Evolutionary conservation across 2,329 filamentous ascomycete genomes (phyloP).

Genomic region (Neurospora sp.): DNA sequence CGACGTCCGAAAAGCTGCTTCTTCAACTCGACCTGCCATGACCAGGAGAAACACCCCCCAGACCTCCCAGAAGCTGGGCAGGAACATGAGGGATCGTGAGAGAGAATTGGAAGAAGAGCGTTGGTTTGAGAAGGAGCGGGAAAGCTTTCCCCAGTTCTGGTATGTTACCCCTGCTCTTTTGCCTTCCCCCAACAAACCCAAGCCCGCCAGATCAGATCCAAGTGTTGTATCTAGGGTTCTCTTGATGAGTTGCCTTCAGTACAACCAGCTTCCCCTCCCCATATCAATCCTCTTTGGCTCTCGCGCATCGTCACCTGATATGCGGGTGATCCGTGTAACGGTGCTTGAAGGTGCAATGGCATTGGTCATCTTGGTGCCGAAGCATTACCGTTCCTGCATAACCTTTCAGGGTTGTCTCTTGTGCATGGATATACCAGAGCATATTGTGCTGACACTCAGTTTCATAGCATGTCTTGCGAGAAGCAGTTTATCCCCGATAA

Average conservation of each 20-base stretch:
- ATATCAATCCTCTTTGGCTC: constrained; percentile 16
- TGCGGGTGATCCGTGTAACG: constrained; percentile 17
- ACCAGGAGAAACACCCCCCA: constrained; percentile 32
- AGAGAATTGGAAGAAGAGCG: constrained; percentile 38
- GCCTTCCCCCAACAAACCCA: constrained; percentile 5
- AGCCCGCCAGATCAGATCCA: background rate
- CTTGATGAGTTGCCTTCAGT: constrained; percentile 9
- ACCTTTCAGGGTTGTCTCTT: constrained; percentile 1
- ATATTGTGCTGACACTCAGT: constrained; percentile 19
- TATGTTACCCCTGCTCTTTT: constrained; percentile 30
- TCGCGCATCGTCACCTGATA: constrained; percentile 24
- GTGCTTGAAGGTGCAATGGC: constrained; percentile 13
- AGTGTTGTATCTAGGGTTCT: constrained; percentile 8
- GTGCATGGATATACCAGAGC: constrained; percentile 5
- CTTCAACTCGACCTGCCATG: constrained; percentile 31
- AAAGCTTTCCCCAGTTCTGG: constrained; percentile 58
- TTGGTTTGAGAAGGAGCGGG: constrained; percentile 46
- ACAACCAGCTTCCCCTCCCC: constrained; percentile 7
- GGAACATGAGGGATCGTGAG: constrained; percentile 40
- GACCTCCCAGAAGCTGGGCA: constrained; percentile 37
- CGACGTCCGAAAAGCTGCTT: constrained; percentile 42
- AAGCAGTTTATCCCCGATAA: constrained; percentile 53
- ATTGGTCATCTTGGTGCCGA: constrained; percentile 4
- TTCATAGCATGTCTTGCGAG: constrained; percentile 52
- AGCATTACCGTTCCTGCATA: constrained; percentile 24